Percentiles rank a stretch among this genome's conserved stretches.
Evolutionary conservation across 108 stramenopile species (phyloP).

Genomic region (Cylindrotheca closterium): DNA sequence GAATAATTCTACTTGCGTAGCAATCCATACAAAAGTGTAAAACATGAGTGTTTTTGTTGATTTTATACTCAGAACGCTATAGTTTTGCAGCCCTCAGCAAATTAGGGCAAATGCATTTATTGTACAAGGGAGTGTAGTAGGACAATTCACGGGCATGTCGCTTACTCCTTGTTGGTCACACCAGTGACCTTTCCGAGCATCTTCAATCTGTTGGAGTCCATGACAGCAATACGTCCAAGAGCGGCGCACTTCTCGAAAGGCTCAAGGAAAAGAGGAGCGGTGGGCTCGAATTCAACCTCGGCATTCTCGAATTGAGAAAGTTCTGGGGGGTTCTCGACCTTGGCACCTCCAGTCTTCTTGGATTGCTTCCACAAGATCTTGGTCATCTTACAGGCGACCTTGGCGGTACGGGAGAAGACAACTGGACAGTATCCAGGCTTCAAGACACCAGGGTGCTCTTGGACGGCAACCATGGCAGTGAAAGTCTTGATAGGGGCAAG

Average conservation of each 20-base stretch:
- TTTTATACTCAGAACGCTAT: background rate
- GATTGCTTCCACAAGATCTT: conserved; percentile 85
- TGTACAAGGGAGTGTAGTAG: background rate
- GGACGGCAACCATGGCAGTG: conserved; percentile 74
- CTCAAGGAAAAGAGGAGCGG: conserved; percentile 77
- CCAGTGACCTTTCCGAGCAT: conserved; percentile 86
- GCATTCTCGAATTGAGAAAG: conserved; percentile 81
- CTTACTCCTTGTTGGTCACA: conserved; percentile 8
- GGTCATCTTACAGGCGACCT: conserved; percentile 90
- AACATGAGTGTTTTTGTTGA: background rate
- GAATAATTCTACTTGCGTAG: no score
- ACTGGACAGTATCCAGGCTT: conserved; percentile 78
- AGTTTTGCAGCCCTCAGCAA: background rate
- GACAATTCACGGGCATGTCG: background rate
- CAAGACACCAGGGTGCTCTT: conserved; percentile 86
- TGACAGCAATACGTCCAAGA: conserved; percentile 84
- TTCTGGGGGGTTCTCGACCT: conserved; percentile 79
- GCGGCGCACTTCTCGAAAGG: conserved; percentile 73
- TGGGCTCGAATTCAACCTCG: conserved; percentile 82
- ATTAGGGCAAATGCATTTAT: background rate
- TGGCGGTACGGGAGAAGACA: conserved; percentile 86
- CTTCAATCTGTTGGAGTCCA: conserved; percentile 85
- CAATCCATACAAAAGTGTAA: no score
- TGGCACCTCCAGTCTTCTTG: conserved; percentile 83
- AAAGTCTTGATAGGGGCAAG: conserved; percentile 72